phyloP scores from a whole-genome alignment of 805 yeast species.

The Metschnikowia henanensis region DNA sequence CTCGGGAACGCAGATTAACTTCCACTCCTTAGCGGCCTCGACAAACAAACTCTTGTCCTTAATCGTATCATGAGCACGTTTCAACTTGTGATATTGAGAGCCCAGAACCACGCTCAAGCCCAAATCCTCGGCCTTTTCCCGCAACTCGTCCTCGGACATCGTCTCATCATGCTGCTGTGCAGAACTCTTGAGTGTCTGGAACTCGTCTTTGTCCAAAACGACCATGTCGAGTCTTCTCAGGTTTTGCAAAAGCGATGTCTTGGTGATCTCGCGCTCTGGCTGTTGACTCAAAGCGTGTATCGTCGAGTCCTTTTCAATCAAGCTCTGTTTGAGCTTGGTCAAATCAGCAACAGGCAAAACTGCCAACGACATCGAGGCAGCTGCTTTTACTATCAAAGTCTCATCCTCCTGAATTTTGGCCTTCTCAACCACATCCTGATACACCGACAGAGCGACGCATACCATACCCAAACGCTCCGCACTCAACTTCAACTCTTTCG shows the following conservation, averaged over 20 bases:
- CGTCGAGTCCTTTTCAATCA: conserved; percentile 27
- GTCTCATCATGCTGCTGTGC: conserved; percentile 15
- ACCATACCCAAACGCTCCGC: conserved; percentile 15
- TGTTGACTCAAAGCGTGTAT: conserved; percentile 22
- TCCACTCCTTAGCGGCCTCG: conserved; percentile 43
- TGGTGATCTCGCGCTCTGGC: conserved; percentile 17
- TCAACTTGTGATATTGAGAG: conserved; percentile 26
- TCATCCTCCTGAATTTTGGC: conserved; percentile 4
- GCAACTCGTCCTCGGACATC: conserved; percentile 21
- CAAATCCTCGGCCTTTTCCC: conserved; percentile 38
- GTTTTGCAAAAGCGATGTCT: conserved; percentile 20
- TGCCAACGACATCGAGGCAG: conserved; percentile 13
- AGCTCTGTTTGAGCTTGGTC: conserved; percentile 14
- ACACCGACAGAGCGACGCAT: conserved; percentile 4
- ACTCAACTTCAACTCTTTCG: conserved; percentile 9
- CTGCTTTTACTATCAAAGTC: conserved; percentile 5
- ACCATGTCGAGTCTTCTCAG: conserved; percentile 18
- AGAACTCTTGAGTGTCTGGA: conserved; percentile 13
- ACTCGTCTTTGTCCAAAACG: conserved; percentile 17
- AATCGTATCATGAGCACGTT: conserved; percentile 18
- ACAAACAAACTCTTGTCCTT: conserved; percentile 28
- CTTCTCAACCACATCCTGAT: conserved; percentile 2
- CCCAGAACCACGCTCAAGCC: conserved; percentile 39
- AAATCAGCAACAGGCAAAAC: conserved; percentile 16
- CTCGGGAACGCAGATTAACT: conserved; percentile 56